phyloP scores from a whole-genome alignment of 768 basidiomycete species.

The Leccinum boreale region DNA sequence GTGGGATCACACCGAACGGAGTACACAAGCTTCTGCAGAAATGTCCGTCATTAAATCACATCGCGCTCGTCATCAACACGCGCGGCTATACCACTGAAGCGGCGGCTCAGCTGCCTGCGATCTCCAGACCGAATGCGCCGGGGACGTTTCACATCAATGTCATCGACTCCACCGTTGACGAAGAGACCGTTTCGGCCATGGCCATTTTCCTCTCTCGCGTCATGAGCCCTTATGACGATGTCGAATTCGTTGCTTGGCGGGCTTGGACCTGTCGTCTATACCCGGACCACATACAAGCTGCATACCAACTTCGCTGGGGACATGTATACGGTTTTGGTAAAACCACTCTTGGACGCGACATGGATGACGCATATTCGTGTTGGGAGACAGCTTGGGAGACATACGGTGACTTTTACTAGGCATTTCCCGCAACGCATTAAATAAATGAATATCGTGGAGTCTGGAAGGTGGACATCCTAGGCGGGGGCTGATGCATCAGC shows the following conservation, averaged over 20 bases:
- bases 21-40: background rate
- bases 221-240: background rate
- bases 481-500: conserved; percentile 55
- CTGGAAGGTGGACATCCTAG: background rate
- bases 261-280: background rate
- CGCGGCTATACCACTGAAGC: background rate
- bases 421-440: background rate
- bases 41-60: background rate
- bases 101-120: background rate
- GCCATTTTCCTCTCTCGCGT: background rate
- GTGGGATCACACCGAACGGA: background rate
- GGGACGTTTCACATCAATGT: background rate
- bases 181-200: background rate
- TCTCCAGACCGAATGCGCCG: background rate
- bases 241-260: background rate
- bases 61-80: background rate
- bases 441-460: background rate
- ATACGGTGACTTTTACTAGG: background rate
- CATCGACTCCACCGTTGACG: background rate
- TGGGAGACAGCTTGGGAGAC: background rate
- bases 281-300: background rate
- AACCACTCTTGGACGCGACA: background rate
- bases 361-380: background rate
- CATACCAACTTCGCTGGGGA: background rate
- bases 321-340: background rate